A percentile compares a stretch with the other conserved stretches of the same genome.
Conservation (phyloP, 176 grass and related monocot species). For the Cenchrus fungigraminus region DNA sequence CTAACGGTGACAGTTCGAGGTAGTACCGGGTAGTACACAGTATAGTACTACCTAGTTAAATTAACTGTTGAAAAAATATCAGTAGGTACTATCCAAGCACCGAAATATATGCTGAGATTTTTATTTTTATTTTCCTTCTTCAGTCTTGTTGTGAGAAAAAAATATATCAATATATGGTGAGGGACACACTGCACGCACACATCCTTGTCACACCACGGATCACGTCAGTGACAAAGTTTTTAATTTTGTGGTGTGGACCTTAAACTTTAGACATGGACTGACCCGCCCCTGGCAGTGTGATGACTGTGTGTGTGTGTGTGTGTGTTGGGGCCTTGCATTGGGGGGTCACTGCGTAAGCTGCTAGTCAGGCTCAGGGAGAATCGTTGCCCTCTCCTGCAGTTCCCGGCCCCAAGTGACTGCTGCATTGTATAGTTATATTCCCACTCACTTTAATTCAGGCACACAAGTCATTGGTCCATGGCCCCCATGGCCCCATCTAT, state of each 20-base stretch:
- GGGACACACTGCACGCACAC: neutral
- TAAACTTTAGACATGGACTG: conserved; percentile 13
- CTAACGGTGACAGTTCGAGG: too few species aligned
- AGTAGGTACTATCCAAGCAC: too few species aligned
- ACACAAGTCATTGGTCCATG: neutral
- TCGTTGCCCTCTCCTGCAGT: neutral
- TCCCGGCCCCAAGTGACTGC: neutral
- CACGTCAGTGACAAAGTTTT: neutral
- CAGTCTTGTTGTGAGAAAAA: too few species aligned
- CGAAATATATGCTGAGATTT: too few species aligned
- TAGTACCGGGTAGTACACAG: too few species aligned
- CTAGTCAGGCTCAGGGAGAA: neutral
- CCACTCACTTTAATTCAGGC: neutral
- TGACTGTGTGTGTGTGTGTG: too few species aligned
- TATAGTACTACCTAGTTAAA: too few species aligned
- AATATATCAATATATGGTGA: neutral
- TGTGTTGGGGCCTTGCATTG: too few species aligned
- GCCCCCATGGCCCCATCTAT: too few species aligned
- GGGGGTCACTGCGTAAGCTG: too few species aligned
- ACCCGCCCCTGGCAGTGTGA: neutral
- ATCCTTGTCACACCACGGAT: conserved; percentile 6
- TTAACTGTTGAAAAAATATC: too few species aligned
- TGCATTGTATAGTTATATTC: neutral
- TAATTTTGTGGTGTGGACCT: conserved; percentile 6
- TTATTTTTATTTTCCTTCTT: too few species aligned